Evolutionary conservation across 495 filamentous ascomycete species (phyloP).

Genomic region (Penicillium waksmanii): DNA sequence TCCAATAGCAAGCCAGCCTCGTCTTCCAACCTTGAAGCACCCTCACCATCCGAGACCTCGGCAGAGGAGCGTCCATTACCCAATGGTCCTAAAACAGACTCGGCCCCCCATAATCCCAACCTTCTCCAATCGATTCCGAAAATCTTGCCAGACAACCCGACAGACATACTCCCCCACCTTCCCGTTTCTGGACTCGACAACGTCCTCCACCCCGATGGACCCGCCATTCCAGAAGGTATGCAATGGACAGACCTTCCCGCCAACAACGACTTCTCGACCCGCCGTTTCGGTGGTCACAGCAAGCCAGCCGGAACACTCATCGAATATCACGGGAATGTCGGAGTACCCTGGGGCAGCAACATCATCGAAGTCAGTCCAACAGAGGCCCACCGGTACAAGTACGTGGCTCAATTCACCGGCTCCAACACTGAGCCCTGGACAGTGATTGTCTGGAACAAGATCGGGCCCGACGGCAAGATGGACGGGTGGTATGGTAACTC

Average conservation of each 20-base stretch:
- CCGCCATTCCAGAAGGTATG: slow-evolving; percentile 8
- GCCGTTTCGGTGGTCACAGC: slow-evolving; percentile 36
- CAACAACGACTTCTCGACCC: slow-evolving; percentile 25
- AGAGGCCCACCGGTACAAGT: slow-evolving; percentile 46
- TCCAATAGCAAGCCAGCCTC: slow-evolving; percentile 8
- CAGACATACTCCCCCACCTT: slow-evolving; percentile 17
- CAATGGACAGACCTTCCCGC: slow-evolving; percentile 35
- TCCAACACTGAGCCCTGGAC: slow-evolving; percentile 40
- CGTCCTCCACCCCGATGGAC: slow-evolving; percentile 12
- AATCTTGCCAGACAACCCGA: slow-evolving; percentile 12
- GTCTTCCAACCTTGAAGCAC: background rate
- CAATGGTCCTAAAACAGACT: background rate
- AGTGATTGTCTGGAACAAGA: slow-evolving; percentile 59
- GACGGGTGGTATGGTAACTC: slow-evolving; percentile 51
- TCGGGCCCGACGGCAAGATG: slow-evolving; percentile 45
- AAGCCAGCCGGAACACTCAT: slow-evolving; percentile 30
- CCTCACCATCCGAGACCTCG: background rate
- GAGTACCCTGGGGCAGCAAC: slow-evolving; percentile 58
- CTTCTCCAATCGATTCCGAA: slow-evolving; percentile 11
- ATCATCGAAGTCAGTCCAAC: slow-evolving; percentile 46
- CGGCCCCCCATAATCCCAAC: background rate
- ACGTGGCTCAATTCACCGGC: slow-evolving; percentile 51
- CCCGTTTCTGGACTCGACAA: slow-evolving; percentile 10
- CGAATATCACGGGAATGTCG: slow-evolving; percentile 51
- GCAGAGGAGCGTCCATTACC: background rate